Evolutionary conservation across 164 flowering plant species (phyloP).

Genomic region (Taxillus chinensis): DNA sequence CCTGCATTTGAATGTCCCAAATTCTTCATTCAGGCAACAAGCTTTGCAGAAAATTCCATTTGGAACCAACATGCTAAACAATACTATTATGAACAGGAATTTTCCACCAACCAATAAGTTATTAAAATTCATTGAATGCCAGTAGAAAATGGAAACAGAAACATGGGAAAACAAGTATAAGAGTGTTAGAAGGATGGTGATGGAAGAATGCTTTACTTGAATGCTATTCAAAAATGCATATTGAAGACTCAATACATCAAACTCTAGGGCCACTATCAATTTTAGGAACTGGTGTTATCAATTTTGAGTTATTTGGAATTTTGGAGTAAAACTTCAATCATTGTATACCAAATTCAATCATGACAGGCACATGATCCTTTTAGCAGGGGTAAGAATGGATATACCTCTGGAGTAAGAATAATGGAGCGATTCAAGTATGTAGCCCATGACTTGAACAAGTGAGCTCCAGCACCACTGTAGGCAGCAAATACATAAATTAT

Average conservation of each 20-base stretch:
- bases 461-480: slow-evolving; percentile 94
- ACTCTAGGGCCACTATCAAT: not conserved
- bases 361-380: no score
- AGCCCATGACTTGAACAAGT: slow-evolving; percentile 89
- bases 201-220: no score
- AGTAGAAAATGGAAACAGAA: no score
- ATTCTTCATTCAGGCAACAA: not conserved
- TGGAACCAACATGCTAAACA: not conserved
- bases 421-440: slow-evolving; percentile 80
- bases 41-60: not conserved
- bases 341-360: not conserved
- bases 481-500: no score
- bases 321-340: not conserved
- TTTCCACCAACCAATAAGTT: no score
- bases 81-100: not conserved
- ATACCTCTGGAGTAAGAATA: slow-evolving; percentile 93
- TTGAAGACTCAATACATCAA: not conserved
- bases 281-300: not conserved
- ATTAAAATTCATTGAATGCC: no score
- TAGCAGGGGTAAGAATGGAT: not conserved
- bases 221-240: no score
- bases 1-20: slow-evolving; percentile 36
- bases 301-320: not conserved
- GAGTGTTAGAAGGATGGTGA: no score
- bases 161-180: no score